phyloP scores from a whole-genome alignment of 129 eudicot genomes.

The Pseudognaphalium luteoalbum region DNA sequence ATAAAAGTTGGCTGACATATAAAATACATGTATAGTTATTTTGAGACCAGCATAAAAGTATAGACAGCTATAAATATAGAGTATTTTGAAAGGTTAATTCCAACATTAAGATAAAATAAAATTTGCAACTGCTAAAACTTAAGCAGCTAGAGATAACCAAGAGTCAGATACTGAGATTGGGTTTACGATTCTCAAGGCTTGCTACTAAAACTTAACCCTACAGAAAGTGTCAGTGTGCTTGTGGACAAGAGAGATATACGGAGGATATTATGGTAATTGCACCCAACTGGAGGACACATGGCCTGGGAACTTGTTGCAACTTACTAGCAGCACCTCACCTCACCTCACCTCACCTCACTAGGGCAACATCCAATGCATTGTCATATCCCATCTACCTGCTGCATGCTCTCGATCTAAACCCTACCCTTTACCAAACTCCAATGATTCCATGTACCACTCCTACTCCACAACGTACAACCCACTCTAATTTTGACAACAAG shows the following conservation, averaged over 20 bases:
- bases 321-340: neutral
- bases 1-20: no score
- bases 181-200: neutral
- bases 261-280: constrained; percentile 18
- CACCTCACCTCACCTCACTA: neutral
- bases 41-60: no score
- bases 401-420: neutral
- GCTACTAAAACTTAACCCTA: constrained; percentile 2
- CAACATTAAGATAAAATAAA: no score
- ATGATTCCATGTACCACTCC: neutral
- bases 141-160: no score
- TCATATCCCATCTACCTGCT: constrained; percentile 19
- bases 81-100: no score
- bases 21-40: no score
- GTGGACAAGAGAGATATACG: neutral
- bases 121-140: no score
- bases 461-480: neutral
- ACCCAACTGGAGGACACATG: constrained; percentile 18
- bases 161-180: neutral
- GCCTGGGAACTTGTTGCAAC: constrained; percentile 15
- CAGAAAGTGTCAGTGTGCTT: constrained; percentile 15
- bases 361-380: constrained; percentile 19
- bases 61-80: no score
- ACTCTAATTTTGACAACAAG: neutral
- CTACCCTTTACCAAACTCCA: neutral